Base-by-base conservation (phyloP, 371 early-diverging fungal genomes). In the Apophysomyces variabilis region DNA sequence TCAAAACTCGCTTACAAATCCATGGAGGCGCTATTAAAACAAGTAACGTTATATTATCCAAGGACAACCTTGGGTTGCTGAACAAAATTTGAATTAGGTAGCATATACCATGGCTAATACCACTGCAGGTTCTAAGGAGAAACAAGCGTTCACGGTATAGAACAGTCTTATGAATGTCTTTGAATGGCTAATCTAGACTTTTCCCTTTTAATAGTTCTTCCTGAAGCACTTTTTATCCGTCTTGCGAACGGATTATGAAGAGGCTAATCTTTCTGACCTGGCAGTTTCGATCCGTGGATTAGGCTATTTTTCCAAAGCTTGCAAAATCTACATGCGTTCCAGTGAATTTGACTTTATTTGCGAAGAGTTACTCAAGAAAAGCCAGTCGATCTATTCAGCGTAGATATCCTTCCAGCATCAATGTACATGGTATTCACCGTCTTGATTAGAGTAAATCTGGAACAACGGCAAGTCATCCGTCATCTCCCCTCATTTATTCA, bases 231-330 rank as follows among this genome's bases (percentile, higher is more conserved):
- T 87, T 61, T 70, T 75, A 7, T 69, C 69, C 8, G 61, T 71
- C 9, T 60, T 87, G 54, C 70, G 79, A 43, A 58, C 67, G 12
- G 79, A 81, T 2, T 70, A 76, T 11, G 66, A 74, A n/a, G 64
- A 79, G 13, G 79, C 83, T 21, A 83, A 86, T 21, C 69, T 89
- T 38, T 69, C 64, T 14, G 61, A 66, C 16, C 56, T 79, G 1
- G 89, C 93, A 3, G 76, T 88, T 3, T 87, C 90, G 5, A 86
- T 93, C 45, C 80, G 89, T 57, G 89, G 90, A 9, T 82, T 90
- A 39, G 94, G 94, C 0, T 85, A 88, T 61, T 88, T 93, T 64
- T 84, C 91, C 0, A 78, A 78, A n/a, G 85, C 87, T 0, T 88
- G 83, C 70, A 82, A 80, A 47, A 73, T 71, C 11, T 79, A 80